Conservation (phyloP, 768 basidiomycete species). For the Sporobolomyces phaffii region DNA sequence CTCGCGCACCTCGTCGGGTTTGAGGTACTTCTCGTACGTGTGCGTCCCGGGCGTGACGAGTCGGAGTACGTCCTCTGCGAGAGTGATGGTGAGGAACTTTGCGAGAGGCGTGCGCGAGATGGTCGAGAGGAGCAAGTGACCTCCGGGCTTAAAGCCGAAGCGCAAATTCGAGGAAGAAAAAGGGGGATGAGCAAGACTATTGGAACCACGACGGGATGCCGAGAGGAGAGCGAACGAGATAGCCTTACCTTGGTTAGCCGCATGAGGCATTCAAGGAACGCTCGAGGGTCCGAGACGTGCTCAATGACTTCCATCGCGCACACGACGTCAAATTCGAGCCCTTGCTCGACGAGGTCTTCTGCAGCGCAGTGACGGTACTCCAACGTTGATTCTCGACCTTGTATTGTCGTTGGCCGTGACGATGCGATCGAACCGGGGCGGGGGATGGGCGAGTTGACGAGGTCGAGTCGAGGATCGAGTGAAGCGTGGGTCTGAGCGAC, state of each 20-base stretch:
- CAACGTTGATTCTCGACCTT: slow-evolving; percentile 44
- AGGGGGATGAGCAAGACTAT: not conserved
- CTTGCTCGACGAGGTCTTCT: slow-evolving; percentile 61
- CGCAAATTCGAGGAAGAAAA: not conserved
- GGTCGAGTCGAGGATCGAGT: slow-evolving; percentile 77
- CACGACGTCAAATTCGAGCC: slow-evolving; percentile 75
- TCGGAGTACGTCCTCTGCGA: slow-evolving; percentile 75
- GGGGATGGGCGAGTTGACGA: slow-evolving; percentile 78
- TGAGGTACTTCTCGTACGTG: slow-evolving; percentile 81
- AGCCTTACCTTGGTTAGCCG: slow-evolving; percentile 66
- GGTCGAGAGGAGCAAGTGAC: slow-evolving; percentile 90
- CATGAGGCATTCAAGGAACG: slow-evolving; percentile 74
- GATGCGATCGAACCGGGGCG: slow-evolving; percentile 52
- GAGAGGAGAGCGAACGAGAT: not conserved
- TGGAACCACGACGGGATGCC: not conserved
- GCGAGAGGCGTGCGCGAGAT: slow-evolving; percentile 77
- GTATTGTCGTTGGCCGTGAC: not conserved
- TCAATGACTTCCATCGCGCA: slow-evolving; percentile 98
- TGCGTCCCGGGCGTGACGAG: slow-evolving; percentile 84
- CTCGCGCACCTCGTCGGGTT: slow-evolving; percentile 71
- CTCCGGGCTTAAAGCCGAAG: slow-evolving; percentile 64
- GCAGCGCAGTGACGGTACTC: slow-evolving; percentile 68
- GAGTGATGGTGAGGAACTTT: slow-evolving; percentile 63
- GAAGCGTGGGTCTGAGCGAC: slow-evolving; percentile 78
- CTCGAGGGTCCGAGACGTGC: slow-evolving; percentile 86